These are phyloP conservation scores for Leishmania guyanensis DNA, from an alignment of 208 protist species.

Conservation along the genomic window DNA sequence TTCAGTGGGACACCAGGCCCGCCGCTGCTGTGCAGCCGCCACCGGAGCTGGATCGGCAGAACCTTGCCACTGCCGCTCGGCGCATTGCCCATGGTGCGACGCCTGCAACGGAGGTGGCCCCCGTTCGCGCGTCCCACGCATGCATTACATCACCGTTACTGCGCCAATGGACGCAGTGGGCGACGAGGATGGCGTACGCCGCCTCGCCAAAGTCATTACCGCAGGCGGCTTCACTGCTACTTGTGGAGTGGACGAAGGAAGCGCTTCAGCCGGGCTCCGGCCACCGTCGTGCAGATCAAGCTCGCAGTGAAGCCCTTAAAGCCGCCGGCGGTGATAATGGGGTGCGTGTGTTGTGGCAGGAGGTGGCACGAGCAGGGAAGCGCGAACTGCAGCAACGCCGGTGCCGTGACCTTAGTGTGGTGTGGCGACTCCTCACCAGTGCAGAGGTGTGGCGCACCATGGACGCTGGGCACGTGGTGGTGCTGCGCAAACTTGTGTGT, in stretches of 20 bases:
- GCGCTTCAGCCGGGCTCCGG: constrained; percentile 3
- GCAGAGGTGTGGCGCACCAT: constrained; percentile 14
- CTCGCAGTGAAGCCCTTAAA: neutral
- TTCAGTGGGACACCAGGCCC: neutral
- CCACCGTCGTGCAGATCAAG: neutral
- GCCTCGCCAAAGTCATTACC: constrained; percentile 32
- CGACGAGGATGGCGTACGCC: constrained; percentile 7
- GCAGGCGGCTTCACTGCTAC: constrained; percentile 39
- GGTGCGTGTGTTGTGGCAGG: constrained; percentile 9
- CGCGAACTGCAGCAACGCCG: constrained; percentile 8
- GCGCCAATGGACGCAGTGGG: constrained; percentile 24
- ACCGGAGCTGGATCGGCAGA: constrained; percentile 1
- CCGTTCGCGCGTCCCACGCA: neutral
- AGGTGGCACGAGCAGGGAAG: constrained; percentile 4
- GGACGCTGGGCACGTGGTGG: constrained; percentile 18
- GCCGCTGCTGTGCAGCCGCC: constrained; percentile 2
- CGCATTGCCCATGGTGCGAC: neutral
- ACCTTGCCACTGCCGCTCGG: constrained; percentile 6
- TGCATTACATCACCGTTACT: constrained; percentile 14
- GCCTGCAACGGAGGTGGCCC: neutral
- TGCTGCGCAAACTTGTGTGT: constrained; percentile 21
- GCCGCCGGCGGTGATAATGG: neutral
- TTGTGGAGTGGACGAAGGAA: constrained; percentile 57
- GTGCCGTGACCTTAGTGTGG: constrained; percentile 15
- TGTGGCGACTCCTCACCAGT: constrained; percentile 21